Evolutionary conservation across 1,139 yeast genomes (phyloP), one percentile per base, ranked within the genome.

Genomic region (Yamadazyma buinensis): DNA sequence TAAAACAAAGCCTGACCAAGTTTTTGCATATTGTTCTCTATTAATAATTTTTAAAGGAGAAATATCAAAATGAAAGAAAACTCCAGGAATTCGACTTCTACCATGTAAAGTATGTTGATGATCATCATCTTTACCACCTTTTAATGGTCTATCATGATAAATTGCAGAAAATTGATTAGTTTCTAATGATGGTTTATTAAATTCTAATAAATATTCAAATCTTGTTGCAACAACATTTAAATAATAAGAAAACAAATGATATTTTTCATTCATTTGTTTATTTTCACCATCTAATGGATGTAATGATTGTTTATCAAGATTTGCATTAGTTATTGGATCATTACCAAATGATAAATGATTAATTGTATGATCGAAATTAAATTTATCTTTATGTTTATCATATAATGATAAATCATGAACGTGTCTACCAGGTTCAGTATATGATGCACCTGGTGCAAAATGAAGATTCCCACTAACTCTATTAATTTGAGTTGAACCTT

Each of bases 111-210:
- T 87, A 55, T 86, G 84, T 34, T 90, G 90, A 59, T 92, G 95
- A 54, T 87, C 96, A 21, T 75, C 84, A 54, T 92, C 98, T 39
- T 82, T 72, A 23, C 97, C 98, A 11, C 98, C 97, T 21, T 33
- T 44, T 28, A 88, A 57, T 8, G 95, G 90, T 46, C 97, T 75
- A 49, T 85, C 90, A 58, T 92, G 98, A 32, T 77, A 75, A 2
- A 96, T 87, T n/a, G 84, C 94, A 3, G 92, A 79, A 61, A 86
- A 90, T 58, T 90, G 97, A 55, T 92, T 87, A 3, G 97, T 86
- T 45, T 87, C 95, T n/a, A 81, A 49, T 13, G 31, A 8, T 12
- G 64, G 43, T 14, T 57, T 52, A 13, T 61, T 54, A 9, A 34
- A 24, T 22, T 39, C 39, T 20, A 54, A 49, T 46, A 86, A 61